phyloP scores from a whole-genome alignment of 148 eudicot species.

The Nepenthes mirabilis region DNA sequence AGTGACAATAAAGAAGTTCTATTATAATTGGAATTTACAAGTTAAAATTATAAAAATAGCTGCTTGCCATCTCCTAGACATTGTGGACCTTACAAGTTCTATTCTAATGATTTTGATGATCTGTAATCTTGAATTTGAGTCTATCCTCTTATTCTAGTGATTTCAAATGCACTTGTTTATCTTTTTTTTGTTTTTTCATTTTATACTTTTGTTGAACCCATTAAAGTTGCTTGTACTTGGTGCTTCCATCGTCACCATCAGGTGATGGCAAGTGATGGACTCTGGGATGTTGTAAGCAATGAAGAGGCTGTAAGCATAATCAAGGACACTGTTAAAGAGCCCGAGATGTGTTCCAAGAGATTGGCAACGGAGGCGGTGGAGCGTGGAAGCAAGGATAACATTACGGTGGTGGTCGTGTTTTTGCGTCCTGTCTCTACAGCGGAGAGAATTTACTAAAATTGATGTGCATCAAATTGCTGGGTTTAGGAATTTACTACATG shows the following conservation, averaged over 20 bases:
- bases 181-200: no score
- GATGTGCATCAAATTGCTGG: no score
- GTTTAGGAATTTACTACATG: no score
- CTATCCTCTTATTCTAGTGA: no score
- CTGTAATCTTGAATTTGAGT: no score
- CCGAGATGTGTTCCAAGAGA: conserved; percentile 89
- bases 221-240: background rate
- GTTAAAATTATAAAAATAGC: no score
- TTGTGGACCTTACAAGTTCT: no score
- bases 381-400: conserved; percentile 92
- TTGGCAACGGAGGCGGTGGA: conserved; percentile 83
- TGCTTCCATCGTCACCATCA: conserved; percentile 6
- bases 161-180: no score
- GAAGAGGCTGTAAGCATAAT: conserved; percentile 57
- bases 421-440: conserved; percentile 85
- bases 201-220: background rate
- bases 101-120: no score
- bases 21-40: no score
- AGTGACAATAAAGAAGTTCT: no score
- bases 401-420: conserved; percentile 78
- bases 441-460: conserved; percentile 54
- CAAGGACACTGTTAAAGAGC: conserved; percentile 88
- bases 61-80: no score
- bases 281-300: conserved; percentile 80
- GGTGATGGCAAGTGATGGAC: conserved; percentile 98